Percentiles rank a stretch among this genome's conserved stretches.
phyloP scores from a whole-genome alignment of 2,329 filamentous ascomycete species.

The Fusarium setosum region DNA sequence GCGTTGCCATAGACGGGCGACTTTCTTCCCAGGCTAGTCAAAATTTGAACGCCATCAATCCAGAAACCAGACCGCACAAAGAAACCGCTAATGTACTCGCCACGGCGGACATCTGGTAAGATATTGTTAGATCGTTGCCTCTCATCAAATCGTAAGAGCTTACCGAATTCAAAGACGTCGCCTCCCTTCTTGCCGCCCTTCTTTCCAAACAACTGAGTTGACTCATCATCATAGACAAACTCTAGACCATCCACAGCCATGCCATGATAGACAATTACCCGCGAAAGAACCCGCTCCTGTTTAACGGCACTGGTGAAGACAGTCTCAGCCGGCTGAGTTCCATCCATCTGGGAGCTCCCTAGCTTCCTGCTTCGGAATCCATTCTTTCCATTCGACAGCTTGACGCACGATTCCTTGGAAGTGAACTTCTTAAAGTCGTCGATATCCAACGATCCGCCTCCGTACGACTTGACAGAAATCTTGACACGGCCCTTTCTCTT shows the following conservation, averaged over 20 bases:
- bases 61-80: conserved; percentile 81
- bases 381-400: conserved; percentile 75
- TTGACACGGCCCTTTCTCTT: conserved; percentile 78
- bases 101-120: conserved; percentile 81
- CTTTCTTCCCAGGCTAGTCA: conserved; percentile 89
- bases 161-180: conserved; percentile 82
- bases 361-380: conserved; percentile 83
- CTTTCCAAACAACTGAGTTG: conserved; percentile 88
- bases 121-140: conserved; percentile 27
- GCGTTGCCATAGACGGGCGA: conserved; percentile 88
- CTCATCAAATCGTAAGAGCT: conserved; percentile 43
- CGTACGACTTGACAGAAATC: conserved; percentile 80
- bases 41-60: conserved; percentile 89
- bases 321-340: conserved; percentile 76
- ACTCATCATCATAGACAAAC: conserved; percentile 90
- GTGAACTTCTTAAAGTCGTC: conserved; percentile 79
- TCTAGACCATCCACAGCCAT: conserved; percentile 85
- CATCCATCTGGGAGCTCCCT: conserved; percentile 78
- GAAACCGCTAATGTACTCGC: conserved; percentile 91
- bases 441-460: conserved; percentile 78
- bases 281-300: conserved; percentile 78
- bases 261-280: conserved; percentile 82
- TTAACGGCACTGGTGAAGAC: conserved; percentile 77
- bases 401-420: conserved; percentile 78
- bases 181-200: conserved; percentile 76